Evolutionary conservation across 164 flowering plant species (phyloP), one percentile per base, ranked within the genome.

Genomic region (Aristolochia contorta): DNA sequence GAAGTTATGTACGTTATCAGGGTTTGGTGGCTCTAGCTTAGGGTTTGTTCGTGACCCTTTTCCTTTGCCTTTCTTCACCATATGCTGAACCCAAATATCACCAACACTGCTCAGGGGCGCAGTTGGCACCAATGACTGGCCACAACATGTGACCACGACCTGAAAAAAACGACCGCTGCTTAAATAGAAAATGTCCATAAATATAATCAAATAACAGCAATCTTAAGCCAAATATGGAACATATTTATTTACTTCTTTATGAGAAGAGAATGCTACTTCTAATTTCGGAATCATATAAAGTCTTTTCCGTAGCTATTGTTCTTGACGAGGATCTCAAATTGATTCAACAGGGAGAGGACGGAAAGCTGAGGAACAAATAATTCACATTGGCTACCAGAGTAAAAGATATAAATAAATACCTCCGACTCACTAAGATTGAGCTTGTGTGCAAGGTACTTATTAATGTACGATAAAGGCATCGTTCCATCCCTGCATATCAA

Each of bases 401-500:
- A 27, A 27, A 37, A 37, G 43, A 10, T 0, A 37, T 37, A 49
- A 54, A 46, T 4, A 23, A 47, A 54, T 66, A 66, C 69, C 69
- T 66, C 69, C 16, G 69, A 60, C 13, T 60, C 69, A 55, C 55
- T 47, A 12, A 66, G 59, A 54, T 66, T 66, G 32, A 66, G 69
- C 69, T 60, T 66, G 46, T 54, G 64, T 47, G 32, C 64, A 45
- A 66, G 60, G 59, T 66, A 66, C 50, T 55, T 60, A 41, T 55
- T 55, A 47, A 66, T 23, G 32, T 22, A 55, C 16, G 69, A 66
- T 30, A 60, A 49, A 30, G 64, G 64, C 55, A 66, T 21, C 46
- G 33, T 60, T 66, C 69, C 69, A 24, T 66, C 69, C 64, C 69
- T 66, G 54, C 51, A 65, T 15, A 19, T 16, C 19, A 20, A 20